Evolutionary conservation across 371 early-diverging fungal species (phyloP), one percentile per base, ranked within the genome.

Genomic region (Saksenaea vasiformis): DNA sequence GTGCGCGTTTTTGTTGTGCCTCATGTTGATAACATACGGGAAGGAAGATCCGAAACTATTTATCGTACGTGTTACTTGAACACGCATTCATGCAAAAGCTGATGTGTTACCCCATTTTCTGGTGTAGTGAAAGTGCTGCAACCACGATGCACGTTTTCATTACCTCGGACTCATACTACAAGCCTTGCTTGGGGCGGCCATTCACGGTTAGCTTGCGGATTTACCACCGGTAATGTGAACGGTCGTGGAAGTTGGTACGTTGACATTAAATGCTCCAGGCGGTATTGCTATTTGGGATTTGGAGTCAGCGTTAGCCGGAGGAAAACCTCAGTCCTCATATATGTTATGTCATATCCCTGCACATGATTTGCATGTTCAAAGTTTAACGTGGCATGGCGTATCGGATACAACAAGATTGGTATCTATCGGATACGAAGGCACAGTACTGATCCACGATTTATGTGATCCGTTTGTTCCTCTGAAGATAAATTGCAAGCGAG

Each of bases 1-100:
- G 65, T 84, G n/a, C 62, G 81, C 15, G 60, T 88, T 15, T 69
- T 87, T 22, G 75, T 78, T 8, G 73, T 90, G 2, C 91, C 91
- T 1, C 83, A 86, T 68, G 85, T 88, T 3, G 15, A 67, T 8
- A 64, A 43, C 2, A 36, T 89, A 10, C 67, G 74, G 43, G 14
- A 56, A 17, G 28, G 15, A 13, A 39, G 35, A 34, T 9, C 56
- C 43, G 60, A 63, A 35, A 60, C 73, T 11, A 37, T 75, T 14
- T 75, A 65, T 43, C 31, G 78, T 78, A 71, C 68, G 71, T 56
- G 3, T 7, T 44, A 37, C 11, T 10, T 15, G 15, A 15, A 39
- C 24, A 27, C 3, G 13, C 8, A 15, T 5, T 31, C 5, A 26
- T 22, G 11, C 13, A 35, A 13, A 54, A 54, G 17, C 5, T 61